phyloP scores from a whole-genome alignment of 345 rosid genomes.

The Fremontodendron californicum region DNA sequence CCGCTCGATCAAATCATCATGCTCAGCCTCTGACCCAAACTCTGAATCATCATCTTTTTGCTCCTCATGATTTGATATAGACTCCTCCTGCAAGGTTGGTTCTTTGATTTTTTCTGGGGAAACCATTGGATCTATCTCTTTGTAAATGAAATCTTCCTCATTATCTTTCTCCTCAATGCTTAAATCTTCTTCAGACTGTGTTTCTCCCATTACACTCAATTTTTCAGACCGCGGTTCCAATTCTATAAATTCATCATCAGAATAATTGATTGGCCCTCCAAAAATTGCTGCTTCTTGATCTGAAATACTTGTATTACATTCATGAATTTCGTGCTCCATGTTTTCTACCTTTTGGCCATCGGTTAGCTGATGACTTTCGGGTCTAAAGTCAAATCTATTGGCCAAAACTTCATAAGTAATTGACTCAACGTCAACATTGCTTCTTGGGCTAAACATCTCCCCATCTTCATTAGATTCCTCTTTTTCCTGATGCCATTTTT shows the following conservation, averaged over 20 bases:
- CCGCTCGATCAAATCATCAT: constrained; percentile 55
- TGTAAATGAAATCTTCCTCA: neutral
- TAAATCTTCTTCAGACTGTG: neutral
- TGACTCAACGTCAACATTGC: neutral
- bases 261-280: constrained; percentile 17
- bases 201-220: constrained; percentile 2
- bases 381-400: constrained; percentile 7
- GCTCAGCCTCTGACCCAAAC: constrained; percentile 28
- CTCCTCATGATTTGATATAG: constrained; percentile 17
- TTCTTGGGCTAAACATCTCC: neutral
- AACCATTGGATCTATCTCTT: neutral
- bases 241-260: constrained; percentile 50
- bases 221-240: constrained; percentile 26
- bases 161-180: neutral
- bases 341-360: constrained; percentile 12
- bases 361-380: constrained; percentile 16
- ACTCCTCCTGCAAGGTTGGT: neutral
- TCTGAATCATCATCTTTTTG: constrained; percentile 37
- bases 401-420: constrained; percentile 21
- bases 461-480: neutral
- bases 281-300: neutral
- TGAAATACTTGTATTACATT: neutral
- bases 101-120: constrained; percentile 21
- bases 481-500: neutral
- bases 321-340: constrained; percentile 15